phyloP scores from a whole-genome alignment of 495 filamentous ascomycete species.

The Aeminium ludgeri region DNA sequence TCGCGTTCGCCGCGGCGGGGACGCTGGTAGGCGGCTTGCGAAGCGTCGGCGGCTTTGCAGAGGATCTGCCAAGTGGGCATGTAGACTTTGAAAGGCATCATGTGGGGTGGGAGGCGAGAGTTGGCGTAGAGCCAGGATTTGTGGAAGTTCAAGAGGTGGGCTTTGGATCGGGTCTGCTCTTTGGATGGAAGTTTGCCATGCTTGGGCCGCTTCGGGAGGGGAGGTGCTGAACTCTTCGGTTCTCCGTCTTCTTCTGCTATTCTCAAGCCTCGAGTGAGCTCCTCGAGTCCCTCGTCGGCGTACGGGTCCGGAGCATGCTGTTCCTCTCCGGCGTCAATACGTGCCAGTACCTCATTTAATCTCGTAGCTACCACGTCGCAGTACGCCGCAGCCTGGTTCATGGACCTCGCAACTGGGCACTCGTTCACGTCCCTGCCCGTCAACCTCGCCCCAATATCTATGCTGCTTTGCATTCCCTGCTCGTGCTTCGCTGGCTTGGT shows the following conservation, averaged over 20 bases:
- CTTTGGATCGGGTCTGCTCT: conserved; percentile 8
- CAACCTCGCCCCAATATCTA: neutral
- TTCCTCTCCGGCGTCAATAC: conserved; percentile 36
- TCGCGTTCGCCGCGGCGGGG: conserved; percentile 41
- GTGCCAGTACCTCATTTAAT: conserved; percentile 45
- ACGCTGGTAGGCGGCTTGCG: conserved; percentile 50
- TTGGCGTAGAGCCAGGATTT: conserved; percentile 68
- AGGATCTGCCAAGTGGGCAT: conserved; percentile 54
- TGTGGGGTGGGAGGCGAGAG: conserved; percentile 48
- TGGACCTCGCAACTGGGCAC: conserved; percentile 5
- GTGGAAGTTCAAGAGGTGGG: conserved; percentile 38
- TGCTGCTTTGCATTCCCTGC: conserved; percentile 1
- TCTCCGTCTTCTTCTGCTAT: neutral
- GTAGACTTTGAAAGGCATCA: conserved; percentile 50
- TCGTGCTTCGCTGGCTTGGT: conserved; percentile 1
- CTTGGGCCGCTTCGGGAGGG: conserved; percentile 5
- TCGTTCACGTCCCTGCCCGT: neutral
- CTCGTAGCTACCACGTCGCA: conserved; percentile 40
- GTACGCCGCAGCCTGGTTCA: conserved; percentile 30
- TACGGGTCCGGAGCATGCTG: too few relatives aligned
- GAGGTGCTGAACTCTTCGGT: conserved; percentile 35
- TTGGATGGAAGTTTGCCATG: conserved; percentile 1
- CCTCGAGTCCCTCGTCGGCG: neutral
- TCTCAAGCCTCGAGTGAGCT: neutral
- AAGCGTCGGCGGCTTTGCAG: conserved; percentile 58